Evolutionary conservation across 2,329 filamentous ascomycete species (phyloP), one percentile per base, ranked within the genome.

Genomic region (Coniella lustricola): DNA sequence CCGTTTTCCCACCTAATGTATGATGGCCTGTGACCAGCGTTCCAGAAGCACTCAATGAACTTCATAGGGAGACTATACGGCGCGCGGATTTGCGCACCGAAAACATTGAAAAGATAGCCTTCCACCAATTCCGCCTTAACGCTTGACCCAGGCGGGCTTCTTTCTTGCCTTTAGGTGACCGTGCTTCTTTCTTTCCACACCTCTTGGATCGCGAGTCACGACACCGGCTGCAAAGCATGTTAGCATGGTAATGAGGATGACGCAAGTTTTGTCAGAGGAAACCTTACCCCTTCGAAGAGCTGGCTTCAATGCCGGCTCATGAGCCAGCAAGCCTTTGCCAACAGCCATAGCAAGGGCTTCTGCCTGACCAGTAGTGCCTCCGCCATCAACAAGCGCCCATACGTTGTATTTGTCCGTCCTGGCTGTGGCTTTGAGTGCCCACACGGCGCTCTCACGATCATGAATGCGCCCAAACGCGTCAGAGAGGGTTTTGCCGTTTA

Each of bases 101-200:
- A 14, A 29, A 7, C 29, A 16, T 21, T n/a, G 9, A 7, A 17
- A 47, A 14, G 17, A 14, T n/a, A 13, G 10, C n/a, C 17, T 18
- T 14, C 18, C 16, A 32, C 10, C 12, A 42, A 13, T 25, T 31
- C 18, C 22, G n/a, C 18, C 21, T 44, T 75, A 82, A 71, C 78
- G 72, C 82, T 96, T 97, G 77, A 97, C 90, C 93, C 94, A 98
- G 60, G 93, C 80, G 52, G 91, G 91, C 82, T 86, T 94, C 82
- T 98, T 98, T 71, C 93, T 87, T 50, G 93, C 91, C 79, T 98
- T 98, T 72, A 95, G 70, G 63, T 89, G 88, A 59, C 93, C 94
- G 49, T 89, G 81, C 80, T 98, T 97, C 84, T 98, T 98, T 67
- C 93, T 91, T 73, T 98, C 93, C 58, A 98, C 94, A 62, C 77